Evolutionary conservation across 2,329 filamentous ascomycete genomes (phyloP).

Genomic region (Talaromyces albobiverticillius): DNA sequence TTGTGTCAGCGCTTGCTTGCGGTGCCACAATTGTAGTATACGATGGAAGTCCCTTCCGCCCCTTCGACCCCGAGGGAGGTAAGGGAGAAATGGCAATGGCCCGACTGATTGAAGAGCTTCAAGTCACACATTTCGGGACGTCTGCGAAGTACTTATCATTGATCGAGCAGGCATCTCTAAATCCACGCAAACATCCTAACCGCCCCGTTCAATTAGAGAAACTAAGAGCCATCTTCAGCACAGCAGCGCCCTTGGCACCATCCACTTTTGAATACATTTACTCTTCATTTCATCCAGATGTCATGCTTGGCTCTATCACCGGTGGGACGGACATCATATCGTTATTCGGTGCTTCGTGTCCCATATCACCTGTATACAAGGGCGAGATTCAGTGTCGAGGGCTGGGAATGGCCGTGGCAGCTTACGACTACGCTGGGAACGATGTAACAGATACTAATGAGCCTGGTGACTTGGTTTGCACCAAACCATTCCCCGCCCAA

Average conservation of each 20-base stretch:
- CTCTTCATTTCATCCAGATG: constrained; percentile 69
- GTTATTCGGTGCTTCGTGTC: constrained; percentile 82
- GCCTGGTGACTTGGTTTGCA: constrained; percentile 85
- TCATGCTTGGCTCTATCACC: constrained; percentile 90
- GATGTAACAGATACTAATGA: constrained; percentile 62
- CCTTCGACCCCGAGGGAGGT: constrained; percentile 52
- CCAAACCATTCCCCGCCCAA: constrained; percentile 82
- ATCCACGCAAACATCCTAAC: constrained; percentile 54
- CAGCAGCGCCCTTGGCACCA: constrained; percentile 85
- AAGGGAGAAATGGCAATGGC: constrained; percentile 79
- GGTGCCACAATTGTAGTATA: constrained; percentile 85
- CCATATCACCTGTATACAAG: constrained; percentile 66
- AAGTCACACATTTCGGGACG: constrained; percentile 91
- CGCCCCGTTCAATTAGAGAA: constrained; percentile 40
- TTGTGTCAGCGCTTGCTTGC: constrained; percentile 77
- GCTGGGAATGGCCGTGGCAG: constrained; percentile 71
- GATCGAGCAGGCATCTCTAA: constrained; percentile 73
- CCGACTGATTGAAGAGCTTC: constrained; percentile 72
- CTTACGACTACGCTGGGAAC: constrained; percentile 55
- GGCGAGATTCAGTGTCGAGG: constrained; percentile 77
- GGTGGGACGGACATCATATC: constrained; percentile 97
- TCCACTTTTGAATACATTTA: constrained; percentile 93
- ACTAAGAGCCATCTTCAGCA: constrained; percentile 87
- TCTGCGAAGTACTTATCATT: constrained; percentile 90
- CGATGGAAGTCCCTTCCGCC: constrained; percentile 85